Percentiles rank a stretch among this genome's conserved stretches.
Evolutionary conservation across 441 rosid species (phyloP).

Genomic region (Mallotus repandus): DNA sequence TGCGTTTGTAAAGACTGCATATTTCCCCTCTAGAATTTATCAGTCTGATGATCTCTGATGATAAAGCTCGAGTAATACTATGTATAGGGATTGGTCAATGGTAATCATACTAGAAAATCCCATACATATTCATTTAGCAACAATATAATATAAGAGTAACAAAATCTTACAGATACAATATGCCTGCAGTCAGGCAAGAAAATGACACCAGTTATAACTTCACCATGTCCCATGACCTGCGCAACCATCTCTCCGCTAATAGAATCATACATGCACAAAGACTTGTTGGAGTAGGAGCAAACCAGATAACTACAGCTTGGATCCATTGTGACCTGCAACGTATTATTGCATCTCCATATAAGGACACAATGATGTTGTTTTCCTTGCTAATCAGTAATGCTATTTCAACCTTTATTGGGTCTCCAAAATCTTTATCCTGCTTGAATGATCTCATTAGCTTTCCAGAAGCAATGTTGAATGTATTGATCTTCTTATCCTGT

Average conservation of each 20-base stretch:
- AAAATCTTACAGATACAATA: constrained; percentile 71
- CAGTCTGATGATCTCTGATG: not conserved
- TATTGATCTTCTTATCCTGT: constrained; percentile 83
- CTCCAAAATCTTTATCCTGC: constrained; percentile 71
- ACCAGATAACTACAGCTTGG: constrained; percentile 78
- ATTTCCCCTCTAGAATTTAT: not conserved
- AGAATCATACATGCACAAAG: constrained; percentile 66
- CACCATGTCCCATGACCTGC: constrained; percentile 80
- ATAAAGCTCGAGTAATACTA: constrained; percentile 3
- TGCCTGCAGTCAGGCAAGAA: constrained; percentile 91
- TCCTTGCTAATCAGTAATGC: constrained; percentile 19
- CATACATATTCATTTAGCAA: constrained; percentile 13
- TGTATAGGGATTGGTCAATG: not conserved
- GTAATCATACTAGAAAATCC: constrained; percentile 4
- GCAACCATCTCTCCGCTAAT: constrained; percentile 64
- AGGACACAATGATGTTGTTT: constrained; percentile 19
- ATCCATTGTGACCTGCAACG: constrained; percentile 65
- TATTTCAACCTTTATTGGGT: constrained; percentile 62
- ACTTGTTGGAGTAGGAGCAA: constrained; percentile 74
- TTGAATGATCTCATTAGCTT: constrained; percentile 72
- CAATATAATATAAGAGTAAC: constrained; percentile 11
- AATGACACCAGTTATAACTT: constrained; percentile 72
- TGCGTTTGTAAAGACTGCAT: not conserved
- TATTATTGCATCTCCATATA: constrained; percentile 26
- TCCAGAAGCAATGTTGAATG: constrained; percentile 59